Conservation (phyloP, 805 yeast genomes). For the Schizosaccharomyces japonicus region DNA sequence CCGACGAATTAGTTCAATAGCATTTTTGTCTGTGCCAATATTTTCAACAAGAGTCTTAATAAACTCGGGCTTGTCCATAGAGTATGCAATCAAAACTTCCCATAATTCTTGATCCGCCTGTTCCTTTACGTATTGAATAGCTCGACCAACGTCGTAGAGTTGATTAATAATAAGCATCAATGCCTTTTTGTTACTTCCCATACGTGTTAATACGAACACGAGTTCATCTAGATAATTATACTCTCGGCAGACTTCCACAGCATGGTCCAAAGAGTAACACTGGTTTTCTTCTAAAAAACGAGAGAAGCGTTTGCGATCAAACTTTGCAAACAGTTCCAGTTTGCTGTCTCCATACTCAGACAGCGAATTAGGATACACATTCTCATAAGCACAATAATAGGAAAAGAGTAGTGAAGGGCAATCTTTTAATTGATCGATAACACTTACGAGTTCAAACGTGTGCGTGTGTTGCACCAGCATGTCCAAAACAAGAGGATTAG, state of each 20-base stretch:
- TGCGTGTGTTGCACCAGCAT: slow-evolving; percentile 2
- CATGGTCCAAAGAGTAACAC: slow-evolving; percentile 38
- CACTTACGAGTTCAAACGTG: slow-evolving; percentile 20
- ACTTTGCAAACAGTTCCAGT: slow-evolving; percentile 40
- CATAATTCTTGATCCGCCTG: slow-evolving; percentile 56
- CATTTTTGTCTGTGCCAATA: slow-evolving; percentile 34
- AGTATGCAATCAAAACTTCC: slow-evolving; percentile 47
- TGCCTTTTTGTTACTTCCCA: slow-evolving; percentile 61
- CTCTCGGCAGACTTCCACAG: slow-evolving; percentile 40
- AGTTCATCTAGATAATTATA: slow-evolving; percentile 39
- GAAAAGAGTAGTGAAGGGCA: not conserved
- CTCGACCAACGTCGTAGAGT: slow-evolving; percentile 53
- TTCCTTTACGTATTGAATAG: slow-evolving; percentile 52
- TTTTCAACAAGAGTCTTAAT: slow-evolving; percentile 48
- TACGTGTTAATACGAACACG: slow-evolving; percentile 56
- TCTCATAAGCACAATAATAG: not conserved
- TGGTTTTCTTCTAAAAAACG: slow-evolving; percentile 33
- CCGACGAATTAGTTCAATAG: slow-evolving; percentile 39
- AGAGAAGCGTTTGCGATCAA: slow-evolving; percentile 30
- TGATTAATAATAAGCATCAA: slow-evolving; percentile 52
- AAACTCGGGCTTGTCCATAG: slow-evolving; percentile 51
- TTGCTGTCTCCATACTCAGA: slow-evolving; percentile 41
- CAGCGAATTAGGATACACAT: slow-evolving; percentile 23
- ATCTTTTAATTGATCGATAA: slow-evolving; percentile 20
- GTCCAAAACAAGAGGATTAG: not conserved